phyloP scores from a whole-genome alignment of 768 basidiomycete genomes.

The Serendipita sp. region DNA sequence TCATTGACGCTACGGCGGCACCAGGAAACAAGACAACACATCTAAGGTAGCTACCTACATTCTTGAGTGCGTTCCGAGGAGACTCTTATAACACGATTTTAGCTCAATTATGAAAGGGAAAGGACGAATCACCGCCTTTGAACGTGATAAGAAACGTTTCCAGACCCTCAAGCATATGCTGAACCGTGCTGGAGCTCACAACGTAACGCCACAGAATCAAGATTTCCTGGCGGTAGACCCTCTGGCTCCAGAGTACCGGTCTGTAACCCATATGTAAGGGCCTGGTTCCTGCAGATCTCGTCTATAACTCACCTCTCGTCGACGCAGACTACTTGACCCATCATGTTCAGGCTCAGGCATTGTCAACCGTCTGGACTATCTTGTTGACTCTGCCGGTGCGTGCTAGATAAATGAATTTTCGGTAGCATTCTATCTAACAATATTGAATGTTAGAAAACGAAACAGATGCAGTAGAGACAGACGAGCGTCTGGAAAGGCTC shows the following conservation, averaged over 20 bases:
- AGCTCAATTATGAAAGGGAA: slow-evolving; percentile 22
- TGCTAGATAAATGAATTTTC: background rate
- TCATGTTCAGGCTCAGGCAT: slow-evolving; percentile 95
- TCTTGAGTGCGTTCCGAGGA: no score
- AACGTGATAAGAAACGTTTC: slow-evolving; percentile 70
- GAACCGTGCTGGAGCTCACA: slow-evolving; percentile 64
- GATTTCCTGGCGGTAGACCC: slow-evolving; percentile 82
- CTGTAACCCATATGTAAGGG: slow-evolving; percentile 76
- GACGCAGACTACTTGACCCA: slow-evolving; percentile 69
- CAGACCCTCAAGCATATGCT: slow-evolving; percentile 76
- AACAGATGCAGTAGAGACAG: slow-evolving; percentile 29
- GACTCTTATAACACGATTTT: background rate
- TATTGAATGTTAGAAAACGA: slow-evolving; percentile 33
- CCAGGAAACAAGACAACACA: slow-evolving; percentile 98
- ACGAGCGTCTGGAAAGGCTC: slow-evolving; percentile 66
- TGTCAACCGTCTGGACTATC: slow-evolving; percentile 74
- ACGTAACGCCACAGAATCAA: slow-evolving; percentile 54
- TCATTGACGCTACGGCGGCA: slow-evolving; percentile 90
- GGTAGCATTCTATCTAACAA: slow-evolving; percentile 9
- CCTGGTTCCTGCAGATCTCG: no score
- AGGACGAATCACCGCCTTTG: slow-evolving; percentile 57
- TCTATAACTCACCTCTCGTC: no score
- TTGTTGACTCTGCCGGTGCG: slow-evolving; percentile 52
- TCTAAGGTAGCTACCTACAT: no score
- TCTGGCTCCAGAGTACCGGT: slow-evolving; percentile 29